These are phyloP conservation scores for Knufia petricola DNA, from an alignment of 2,329 filamentous ascomycete genomes.

Conservation along the genomic window DNA sequence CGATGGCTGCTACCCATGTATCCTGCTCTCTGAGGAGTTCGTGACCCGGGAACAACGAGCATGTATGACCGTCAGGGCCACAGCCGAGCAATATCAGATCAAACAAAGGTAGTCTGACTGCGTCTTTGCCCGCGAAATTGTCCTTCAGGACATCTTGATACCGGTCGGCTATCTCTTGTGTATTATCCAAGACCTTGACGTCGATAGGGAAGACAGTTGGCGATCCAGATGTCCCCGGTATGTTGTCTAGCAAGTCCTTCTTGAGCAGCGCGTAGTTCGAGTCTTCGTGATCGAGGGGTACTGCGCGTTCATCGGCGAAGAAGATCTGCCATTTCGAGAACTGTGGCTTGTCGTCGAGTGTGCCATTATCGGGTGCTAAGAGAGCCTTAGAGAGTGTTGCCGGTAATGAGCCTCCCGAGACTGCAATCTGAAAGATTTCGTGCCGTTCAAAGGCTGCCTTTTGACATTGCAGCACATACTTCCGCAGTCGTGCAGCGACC, in stretches of 20 bases:
- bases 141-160: conserved; percentile 83
- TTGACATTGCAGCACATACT: conserved; percentile 75
- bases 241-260: conserved; percentile 77
- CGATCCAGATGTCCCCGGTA: conserved; percentile 55
- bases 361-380: conserved; percentile 44
- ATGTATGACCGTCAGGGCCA: conserved; percentile 93
- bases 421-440: conserved; percentile 75
- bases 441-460: conserved; percentile 71
- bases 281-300: conserved; percentile 82
- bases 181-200: conserved; percentile 54
- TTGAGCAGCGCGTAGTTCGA: conserved; percentile 90
- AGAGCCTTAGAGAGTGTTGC: conserved; percentile 78
- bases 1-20: conserved; percentile 87
- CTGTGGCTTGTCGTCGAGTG: conserved; percentile 51
- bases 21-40: conserved; percentile 73
- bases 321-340: conserved; percentile 95
- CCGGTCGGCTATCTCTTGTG: conserved; percentile 83
- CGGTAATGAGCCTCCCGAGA: conserved; percentile 89
- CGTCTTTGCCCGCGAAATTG: conserved; percentile 84
- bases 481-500: conserved; percentile 67
- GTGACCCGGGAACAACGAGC: conserved; percentile 89
- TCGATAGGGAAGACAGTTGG: conserved; percentile 77
- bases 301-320: conserved; percentile 94
- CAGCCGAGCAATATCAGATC: conserved; percentile 88
- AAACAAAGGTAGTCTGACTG: conserved; percentile 88